Evolutionary conservation across 2,329 filamentous ascomycete genomes (phyloP).

Genomic region (Aspergillus sp.): DNA sequence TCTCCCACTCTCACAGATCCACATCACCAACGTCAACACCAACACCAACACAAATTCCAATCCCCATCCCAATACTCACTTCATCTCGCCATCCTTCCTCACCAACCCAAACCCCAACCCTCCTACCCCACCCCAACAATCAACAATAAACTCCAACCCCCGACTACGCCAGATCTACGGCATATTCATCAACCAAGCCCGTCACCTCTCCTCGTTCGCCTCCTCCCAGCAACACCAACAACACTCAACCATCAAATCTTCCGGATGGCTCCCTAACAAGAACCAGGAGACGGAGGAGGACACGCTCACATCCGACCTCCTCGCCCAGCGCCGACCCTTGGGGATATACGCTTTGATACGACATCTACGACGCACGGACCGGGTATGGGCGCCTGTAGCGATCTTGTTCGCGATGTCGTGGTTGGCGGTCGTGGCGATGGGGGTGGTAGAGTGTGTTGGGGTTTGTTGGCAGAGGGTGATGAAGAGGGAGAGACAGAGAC

Average conservation of each 20-base stretch:
- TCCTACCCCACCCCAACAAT: background rate
- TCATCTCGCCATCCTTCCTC: no score
- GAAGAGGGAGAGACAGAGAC: background rate
- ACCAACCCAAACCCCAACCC: background rate
- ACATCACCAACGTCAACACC: background rate
- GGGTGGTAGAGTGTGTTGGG: background rate
- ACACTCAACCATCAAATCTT: background rate
- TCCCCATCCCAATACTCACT: no score
- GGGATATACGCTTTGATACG: background rate
- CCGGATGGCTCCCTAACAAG: background rate
- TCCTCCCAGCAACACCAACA: background rate
- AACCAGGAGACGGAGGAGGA: background rate
- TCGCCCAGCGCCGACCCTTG: no score
- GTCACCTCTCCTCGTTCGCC: background rate
- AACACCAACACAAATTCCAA: background rate
- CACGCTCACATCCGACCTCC: no score
- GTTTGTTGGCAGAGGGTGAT: background rate
- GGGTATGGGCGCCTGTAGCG: constrained; percentile 15
- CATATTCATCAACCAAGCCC: background rate
- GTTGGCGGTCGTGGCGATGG: background rate
- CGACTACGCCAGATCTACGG: background rate
- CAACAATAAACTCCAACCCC: background rate
- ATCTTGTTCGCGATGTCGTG: constrained; percentile 11
- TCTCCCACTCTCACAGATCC: background rate
- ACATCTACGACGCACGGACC: background rate